Percentiles rank a stretch among this genome's conserved stretches.
Evolutionary conservation across 2,329 filamentous ascomycete genomes (phyloP).

Genomic region (Fusarium ambrosium): DNA sequence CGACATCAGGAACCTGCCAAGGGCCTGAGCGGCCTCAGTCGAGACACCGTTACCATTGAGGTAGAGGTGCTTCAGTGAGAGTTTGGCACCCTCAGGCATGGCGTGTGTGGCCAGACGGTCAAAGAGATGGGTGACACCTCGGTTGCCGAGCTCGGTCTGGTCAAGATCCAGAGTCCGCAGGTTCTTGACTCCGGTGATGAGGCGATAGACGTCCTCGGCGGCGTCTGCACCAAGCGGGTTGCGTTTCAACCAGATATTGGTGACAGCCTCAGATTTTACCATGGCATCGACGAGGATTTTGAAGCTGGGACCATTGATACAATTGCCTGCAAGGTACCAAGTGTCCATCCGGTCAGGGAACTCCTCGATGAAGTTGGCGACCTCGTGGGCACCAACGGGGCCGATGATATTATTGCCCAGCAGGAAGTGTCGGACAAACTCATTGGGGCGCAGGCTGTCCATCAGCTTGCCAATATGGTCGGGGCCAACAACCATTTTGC

Average conservation of each 20-base stretch:
- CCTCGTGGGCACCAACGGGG: slow-evolving; percentile 60
- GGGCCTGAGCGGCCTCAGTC: slow-evolving; percentile 45
- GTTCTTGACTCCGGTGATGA: slow-evolving; percentile 58
- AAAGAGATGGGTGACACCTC: slow-evolving; percentile 61
- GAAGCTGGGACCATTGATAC: slow-evolving; percentile 61
- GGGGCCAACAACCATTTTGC: slow-evolving; percentile 68
- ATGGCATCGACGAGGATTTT: slow-evolving; percentile 59
- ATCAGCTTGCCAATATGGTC: slow-evolving; percentile 65
- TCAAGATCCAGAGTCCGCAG: slow-evolving; percentile 67
- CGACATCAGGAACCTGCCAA: slow-evolving; percentile 51
- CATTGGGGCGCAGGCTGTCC: slow-evolving; percentile 61
- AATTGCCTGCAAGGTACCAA: slow-evolving; percentile 69
- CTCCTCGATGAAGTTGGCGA: slow-evolving; percentile 60
- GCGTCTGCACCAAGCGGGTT: slow-evolving; percentile 62
- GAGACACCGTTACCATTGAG: slow-evolving; percentile 55
- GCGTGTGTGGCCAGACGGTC: slow-evolving; percentile 50
- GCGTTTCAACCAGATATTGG: slow-evolving; percentile 67
- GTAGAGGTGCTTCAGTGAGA: slow-evolving; percentile 54
- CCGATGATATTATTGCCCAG: slow-evolving; percentile 69
- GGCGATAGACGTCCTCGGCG: slow-evolving; percentile 57
- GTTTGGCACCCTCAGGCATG: slow-evolving; percentile 43
- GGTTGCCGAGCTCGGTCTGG: slow-evolving; percentile 64
- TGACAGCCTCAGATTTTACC: slow-evolving; percentile 58
- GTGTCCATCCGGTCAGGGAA: slow-evolving; percentile 64
- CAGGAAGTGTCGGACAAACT: slow-evolving; percentile 64